These are phyloP conservation scores for Spathaspora sp. DNA, from an alignment of 1,139 yeast species.

Conservation along the genomic window DNA sequence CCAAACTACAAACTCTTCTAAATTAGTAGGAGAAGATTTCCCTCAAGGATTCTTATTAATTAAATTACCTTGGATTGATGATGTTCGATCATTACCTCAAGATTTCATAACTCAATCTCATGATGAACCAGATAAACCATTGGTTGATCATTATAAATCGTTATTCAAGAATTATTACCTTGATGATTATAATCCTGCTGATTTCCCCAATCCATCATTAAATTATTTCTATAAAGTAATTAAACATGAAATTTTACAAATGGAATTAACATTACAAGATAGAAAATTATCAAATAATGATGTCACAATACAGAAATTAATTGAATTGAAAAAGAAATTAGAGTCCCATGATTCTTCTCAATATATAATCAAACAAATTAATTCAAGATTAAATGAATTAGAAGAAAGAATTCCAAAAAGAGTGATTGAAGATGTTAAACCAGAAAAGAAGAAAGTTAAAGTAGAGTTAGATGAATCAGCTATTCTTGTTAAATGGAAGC, in stretches of 20 bases:
- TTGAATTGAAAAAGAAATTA: slow-evolving; percentile 11
- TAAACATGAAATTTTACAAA: slow-evolving; percentile 67
- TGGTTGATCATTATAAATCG: slow-evolving; percentile 18
- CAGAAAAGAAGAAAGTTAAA: slow-evolving; percentile 19
- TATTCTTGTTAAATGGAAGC: slow-evolving; percentile 40
- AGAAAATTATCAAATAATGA: slow-evolving; percentile 18
- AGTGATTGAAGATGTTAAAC: slow-evolving; percentile 18
- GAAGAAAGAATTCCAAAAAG: slow-evolving; percentile 15
- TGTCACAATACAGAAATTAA: slow-evolving; percentile 14
- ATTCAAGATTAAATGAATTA: slow-evolving; percentile 15
- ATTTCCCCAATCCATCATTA: slow-evolving; percentile 65
- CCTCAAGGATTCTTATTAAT: slow-evolving; percentile 67
- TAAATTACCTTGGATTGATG: slow-evolving; percentile 64
- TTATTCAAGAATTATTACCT: slow-evolving; percentile 17
- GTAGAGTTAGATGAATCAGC: slow-evolving; percentile 31
- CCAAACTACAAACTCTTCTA: slow-evolving; percentile 20
- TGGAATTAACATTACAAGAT: slow-evolving; percentile 42
- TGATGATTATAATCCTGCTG: slow-evolving; percentile 51
- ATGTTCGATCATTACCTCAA: slow-evolving; percentile 52
- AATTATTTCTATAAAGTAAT: slow-evolving; percentile 65
- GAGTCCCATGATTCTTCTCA: slow-evolving; percentile 11
- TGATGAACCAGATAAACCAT: slow-evolving; percentile 3
- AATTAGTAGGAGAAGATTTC: slow-evolving; percentile 21
- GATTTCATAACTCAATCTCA: slow-evolving; percentile 17
- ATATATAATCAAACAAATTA: slow-evolving; percentile 17